A percentile compares a stretch with the other conserved stretches of the same genome.
phyloP scores from a whole-genome alignment of 257 asterid genomes.

The Gynochthodes officinalis region DNA sequence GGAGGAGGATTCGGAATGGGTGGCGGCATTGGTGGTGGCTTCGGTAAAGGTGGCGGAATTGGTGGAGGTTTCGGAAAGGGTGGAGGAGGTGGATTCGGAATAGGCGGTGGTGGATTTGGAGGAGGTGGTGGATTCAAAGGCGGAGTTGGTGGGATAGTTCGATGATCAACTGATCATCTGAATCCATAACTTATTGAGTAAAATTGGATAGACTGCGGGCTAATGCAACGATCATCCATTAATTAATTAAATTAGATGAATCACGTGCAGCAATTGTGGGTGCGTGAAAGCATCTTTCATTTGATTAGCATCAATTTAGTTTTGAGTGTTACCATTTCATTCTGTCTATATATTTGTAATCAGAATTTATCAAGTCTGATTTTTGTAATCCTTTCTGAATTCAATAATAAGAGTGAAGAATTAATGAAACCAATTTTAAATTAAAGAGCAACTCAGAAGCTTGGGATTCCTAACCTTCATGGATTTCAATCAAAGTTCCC shows the following conservation, averaged over 20 bases:
- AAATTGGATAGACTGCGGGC: neutral
- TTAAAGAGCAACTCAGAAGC: neutral
- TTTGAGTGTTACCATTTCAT: neutral
- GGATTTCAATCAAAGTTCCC: no score
- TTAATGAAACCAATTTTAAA: neutral
- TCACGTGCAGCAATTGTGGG: neutral
- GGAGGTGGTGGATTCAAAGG: neutral
- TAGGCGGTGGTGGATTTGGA: neutral
- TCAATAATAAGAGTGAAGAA: neutral
- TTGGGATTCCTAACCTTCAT: neutral
- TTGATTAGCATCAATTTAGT: neutral
- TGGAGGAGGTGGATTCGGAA: neutral
- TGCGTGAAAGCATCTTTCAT: neutral
- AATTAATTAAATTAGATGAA: no score
- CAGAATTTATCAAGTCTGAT: neutral
- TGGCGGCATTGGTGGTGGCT: neutral
- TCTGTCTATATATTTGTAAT: neutral
- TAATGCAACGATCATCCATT: no score
- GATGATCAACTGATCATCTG: neutral
- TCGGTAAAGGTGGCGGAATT: neutral
- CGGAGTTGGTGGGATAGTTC: neutral
- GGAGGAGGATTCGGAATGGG: constrained; percentile 7
- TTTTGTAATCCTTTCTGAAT: neutral
- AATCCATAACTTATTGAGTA: neutral
- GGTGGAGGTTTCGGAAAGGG: constrained; percentile 1